Percentiles rank a stretch among this genome's conserved stretches.
phyloP scores from a whole-genome alignment of 1,284 basidiomycete species.

The Heliocybe sulcata region DNA sequence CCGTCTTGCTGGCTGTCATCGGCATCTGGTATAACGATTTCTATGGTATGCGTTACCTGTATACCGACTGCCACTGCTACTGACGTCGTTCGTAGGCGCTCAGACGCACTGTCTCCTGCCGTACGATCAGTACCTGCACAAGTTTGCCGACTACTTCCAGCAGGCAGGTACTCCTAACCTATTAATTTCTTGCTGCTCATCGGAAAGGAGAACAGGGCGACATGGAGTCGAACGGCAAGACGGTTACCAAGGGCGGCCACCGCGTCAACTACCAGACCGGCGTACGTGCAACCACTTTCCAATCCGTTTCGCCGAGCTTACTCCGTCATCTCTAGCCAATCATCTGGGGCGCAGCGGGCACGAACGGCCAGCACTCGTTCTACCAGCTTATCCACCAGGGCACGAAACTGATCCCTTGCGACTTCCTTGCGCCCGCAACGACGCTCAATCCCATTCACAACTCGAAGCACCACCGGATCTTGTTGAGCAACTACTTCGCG shows the following conservation, averaged over 20 bases:
- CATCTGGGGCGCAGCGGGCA: constrained; percentile 97
- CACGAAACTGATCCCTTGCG: constrained; percentile 87
- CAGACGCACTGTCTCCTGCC: constrained; percentile 95
- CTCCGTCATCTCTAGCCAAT: constrained; percentile 58
- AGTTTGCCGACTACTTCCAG: constrained; percentile 99
- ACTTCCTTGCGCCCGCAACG: constrained; percentile 94
- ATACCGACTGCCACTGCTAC: background rate
- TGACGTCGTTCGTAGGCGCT: constrained; percentile 38
- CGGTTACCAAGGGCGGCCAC: constrained; percentile 87
- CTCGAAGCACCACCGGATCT: constrained; percentile 94
- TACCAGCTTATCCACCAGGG: constrained; percentile 98
- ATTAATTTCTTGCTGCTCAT: background rate
- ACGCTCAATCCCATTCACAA: constrained; percentile 85
- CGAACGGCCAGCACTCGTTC: constrained; percentile 99
- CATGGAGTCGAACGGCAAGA: constrained; percentile 99
- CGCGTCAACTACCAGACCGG: constrained; percentile 96
- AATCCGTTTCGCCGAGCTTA: background rate
- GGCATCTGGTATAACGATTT: constrained; percentile 99
- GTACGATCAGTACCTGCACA: constrained; percentile 98
- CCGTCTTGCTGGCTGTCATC: constrained; percentile 85
- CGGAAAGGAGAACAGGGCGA: constrained; percentile 53
- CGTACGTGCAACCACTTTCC: constrained; percentile 32
- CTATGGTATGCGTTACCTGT: constrained; percentile 48
- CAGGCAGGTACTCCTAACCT: constrained; percentile 39
- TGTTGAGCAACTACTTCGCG: constrained; percentile 97